Conservation (phyloP, 805 yeast species). For the Yamadazyma phyllophila region DNA sequence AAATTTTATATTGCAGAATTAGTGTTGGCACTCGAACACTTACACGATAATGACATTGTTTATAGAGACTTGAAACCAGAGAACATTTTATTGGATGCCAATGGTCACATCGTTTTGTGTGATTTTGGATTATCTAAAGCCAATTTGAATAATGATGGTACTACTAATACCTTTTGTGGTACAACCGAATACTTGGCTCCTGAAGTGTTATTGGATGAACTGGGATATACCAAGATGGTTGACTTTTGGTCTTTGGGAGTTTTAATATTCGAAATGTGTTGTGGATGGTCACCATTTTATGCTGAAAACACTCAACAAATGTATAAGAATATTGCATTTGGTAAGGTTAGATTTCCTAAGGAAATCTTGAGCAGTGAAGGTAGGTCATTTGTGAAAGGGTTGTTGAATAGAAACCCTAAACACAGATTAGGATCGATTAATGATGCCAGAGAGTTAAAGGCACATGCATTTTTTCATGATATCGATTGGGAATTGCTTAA, state of each 20-base stretch:
- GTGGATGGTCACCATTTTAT: conserved; percentile 99
- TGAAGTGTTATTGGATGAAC: conserved; percentile 90
- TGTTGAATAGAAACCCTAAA: conserved; percentile 91
- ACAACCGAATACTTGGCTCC: conserved; percentile 98
- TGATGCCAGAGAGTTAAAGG: conserved; percentile 90
- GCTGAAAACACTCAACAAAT: conserved; percentile 98
- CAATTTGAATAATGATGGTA: conserved; percentile 76
- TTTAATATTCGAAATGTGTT: conserved; percentile 96
- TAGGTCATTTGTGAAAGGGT: conserved; percentile 90
- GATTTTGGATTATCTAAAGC: conserved; percentile 97
- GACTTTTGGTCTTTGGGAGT: conserved; percentile 99
- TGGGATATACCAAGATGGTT: conserved; percentile 98
- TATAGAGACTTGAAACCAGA: conserved; percentile 97
- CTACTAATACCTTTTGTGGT: conserved; percentile 97
- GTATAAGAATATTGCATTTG: conserved; percentile 98
- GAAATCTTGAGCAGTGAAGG: conserved; percentile 93
- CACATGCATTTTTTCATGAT: conserved; percentile 88
- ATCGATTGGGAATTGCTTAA: conserved; percentile 83
- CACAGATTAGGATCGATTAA: conserved; percentile 89
- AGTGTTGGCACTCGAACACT: conserved; percentile 87
- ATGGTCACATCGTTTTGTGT: conserved; percentile 95
- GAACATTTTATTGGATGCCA: conserved; percentile 90
- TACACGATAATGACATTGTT: conserved; percentile 93
- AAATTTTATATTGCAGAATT: conserved; percentile 96
- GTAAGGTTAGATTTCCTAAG: conserved; percentile 95